These are phyloP conservation scores for Silybum marianum DNA, from an alignment of 129 eudicot species.

Conservation along the genomic window DNA sequence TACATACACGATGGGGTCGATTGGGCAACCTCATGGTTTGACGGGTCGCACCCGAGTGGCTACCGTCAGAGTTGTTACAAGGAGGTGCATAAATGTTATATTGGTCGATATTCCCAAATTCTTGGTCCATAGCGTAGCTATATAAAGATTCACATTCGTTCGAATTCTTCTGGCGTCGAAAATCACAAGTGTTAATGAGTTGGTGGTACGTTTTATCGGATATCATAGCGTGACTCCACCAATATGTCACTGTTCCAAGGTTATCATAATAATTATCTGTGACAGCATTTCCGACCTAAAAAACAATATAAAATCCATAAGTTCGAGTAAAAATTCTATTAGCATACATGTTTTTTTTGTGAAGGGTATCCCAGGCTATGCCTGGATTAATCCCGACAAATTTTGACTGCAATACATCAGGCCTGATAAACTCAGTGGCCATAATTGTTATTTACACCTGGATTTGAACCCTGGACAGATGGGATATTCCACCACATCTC, in stretches of 20 bases:
- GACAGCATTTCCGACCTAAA: constrained; percentile 96
- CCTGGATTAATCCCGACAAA: no score
- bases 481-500: no score
- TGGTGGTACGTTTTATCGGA: constrained; percentile 84
- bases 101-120: constrained; percentile 94
- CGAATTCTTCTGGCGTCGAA: constrained; percentile 70
- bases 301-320: background rate
- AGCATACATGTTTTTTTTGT: no score
- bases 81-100: constrained; percentile 97
- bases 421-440: no score
- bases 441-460: no score
- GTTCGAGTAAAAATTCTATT: no score
- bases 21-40: constrained; percentile 73
- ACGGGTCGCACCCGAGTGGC: constrained; percentile 40
- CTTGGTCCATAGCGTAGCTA: constrained; percentile 90
- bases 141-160: constrained; percentile 88
- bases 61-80: constrained; percentile 74
- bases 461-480: no score
- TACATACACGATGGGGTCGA: constrained; percentile 56
- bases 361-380: no score
- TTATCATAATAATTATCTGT: constrained; percentile 95
- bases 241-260: constrained; percentile 90
- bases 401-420: no score
- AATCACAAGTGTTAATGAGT: constrained; percentile 82
- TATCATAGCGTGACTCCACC: constrained; percentile 99